phyloP scores from a whole-genome alignment of 1,139 yeast genomes.

The Debaryomyces udenii region DNA sequence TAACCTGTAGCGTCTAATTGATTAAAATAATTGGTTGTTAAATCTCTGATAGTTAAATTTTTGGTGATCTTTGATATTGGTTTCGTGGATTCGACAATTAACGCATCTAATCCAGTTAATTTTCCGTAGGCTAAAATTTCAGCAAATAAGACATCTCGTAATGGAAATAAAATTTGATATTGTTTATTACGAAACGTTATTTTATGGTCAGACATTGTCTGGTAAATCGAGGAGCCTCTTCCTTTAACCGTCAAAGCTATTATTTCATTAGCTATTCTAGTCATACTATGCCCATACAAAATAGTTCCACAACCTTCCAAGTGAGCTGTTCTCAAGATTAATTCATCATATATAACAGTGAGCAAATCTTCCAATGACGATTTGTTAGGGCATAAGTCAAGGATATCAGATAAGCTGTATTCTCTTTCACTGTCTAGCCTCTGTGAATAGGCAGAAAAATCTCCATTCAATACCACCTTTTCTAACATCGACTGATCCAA shows the following conservation, averaged over 20 bases:
- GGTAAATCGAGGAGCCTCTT: conserved; percentile 71
- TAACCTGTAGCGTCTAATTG: conserved; percentile 74
- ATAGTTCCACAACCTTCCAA: conserved; percentile 54
- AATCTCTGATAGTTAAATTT: conserved; percentile 78
- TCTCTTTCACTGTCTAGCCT: conserved; percentile 11
- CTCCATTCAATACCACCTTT: conserved; percentile 29
- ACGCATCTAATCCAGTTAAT: conserved; percentile 34
- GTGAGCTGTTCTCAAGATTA: conserved; percentile 53
- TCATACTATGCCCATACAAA: conserved; percentile 79
- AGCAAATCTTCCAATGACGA: conserved; percentile 67
- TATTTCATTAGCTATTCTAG: conserved; percentile 77
- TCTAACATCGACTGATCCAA: conserved; percentile 28
- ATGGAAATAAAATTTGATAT: conserved; percentile 61
- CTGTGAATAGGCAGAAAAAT: conserved; percentile 28
- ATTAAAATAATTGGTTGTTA: conserved; percentile 73
- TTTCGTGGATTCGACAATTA: conserved; percentile 24
- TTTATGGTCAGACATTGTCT: conserved; percentile 50
- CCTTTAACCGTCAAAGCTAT: conserved; percentile 87
- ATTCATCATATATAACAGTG: conserved; percentile 49
- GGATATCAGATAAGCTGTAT: conserved; percentile 27
- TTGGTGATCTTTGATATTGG: conserved; percentile 49
- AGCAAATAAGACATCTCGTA: conserved; percentile 69
- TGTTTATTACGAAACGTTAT: conserved; percentile 29
- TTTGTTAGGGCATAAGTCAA: conserved; percentile 46
- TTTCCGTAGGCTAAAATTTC: conserved; percentile 62